Percentiles rank a stretch among this genome's conserved stretches.
These are phyloP conservation scores for Fraxinus nigra DNA, from an alignment of 305 asterid genomes.

Conservation along the genomic window DNA sequence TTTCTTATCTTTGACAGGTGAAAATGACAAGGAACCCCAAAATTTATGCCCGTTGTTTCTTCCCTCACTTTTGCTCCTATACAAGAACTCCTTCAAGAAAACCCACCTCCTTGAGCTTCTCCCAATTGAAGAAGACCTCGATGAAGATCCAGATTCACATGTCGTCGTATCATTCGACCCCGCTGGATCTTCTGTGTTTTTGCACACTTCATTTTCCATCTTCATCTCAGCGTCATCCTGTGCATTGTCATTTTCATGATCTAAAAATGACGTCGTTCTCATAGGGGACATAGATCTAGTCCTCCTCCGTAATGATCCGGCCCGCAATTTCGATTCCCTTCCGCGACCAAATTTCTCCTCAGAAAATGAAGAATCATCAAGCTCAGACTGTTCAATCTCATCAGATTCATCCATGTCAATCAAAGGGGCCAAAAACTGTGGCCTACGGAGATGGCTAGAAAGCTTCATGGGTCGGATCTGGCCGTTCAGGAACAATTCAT, in stretches of 20 bases:
- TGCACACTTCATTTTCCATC: not conserved
- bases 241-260: not conserved
- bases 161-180: conserved; percentile 42
- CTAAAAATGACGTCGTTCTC: conserved; percentile 41
- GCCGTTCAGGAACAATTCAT: no score
- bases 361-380: not conserved
- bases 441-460: no score
- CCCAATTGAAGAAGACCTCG: conserved; percentile 71
- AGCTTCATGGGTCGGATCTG: no score
- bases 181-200: conserved; percentile 8
- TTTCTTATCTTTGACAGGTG: conserved; percentile 64
- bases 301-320: conserved; percentile 71
- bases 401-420: no score
- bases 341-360: conserved; percentile 42
- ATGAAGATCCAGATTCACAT: conserved; percentile 42
- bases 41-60: conserved; percentile 61
- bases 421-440: no score
- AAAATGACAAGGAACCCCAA: conserved; percentile 68
- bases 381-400: no score
- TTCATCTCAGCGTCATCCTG: conserved; percentile 15
- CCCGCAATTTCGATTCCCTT: conserved; percentile 56
- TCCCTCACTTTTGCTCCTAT: conserved; percentile 91
- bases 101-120: conserved; percentile 74
- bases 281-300: conserved; percentile 92
- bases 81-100: conserved; percentile 76